Conservation (phyloP, 2,329 filamentous ascomycete species). For the Beauveria sp. region DNA sequence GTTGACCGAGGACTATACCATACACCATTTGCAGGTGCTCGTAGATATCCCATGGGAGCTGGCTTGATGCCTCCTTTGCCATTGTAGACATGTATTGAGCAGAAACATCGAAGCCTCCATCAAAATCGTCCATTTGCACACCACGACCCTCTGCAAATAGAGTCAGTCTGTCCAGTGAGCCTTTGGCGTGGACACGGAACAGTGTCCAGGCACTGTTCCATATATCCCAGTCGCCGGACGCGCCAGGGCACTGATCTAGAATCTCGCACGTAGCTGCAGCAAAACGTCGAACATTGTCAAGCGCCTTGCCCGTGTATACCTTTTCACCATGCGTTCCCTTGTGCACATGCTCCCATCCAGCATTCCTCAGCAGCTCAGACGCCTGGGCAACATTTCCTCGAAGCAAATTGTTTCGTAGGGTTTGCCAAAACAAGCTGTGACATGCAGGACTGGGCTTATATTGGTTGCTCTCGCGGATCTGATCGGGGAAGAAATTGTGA, state of each 20-base stretch:
- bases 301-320: slow-evolving; percentile 65
- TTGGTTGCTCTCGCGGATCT: slow-evolving; percentile 56
- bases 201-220: slow-evolving; percentile 74
- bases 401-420: slow-evolving; percentile 64
- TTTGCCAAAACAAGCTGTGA: slow-evolving; percentile 78
- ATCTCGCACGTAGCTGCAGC: slow-evolving; percentile 60
- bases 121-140: slow-evolving; percentile 27
- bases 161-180: slow-evolving; percentile 62
- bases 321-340: slow-evolving; percentile 56
- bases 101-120: slow-evolving; percentile 27
- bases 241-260: slow-evolving; percentile 65
- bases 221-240: slow-evolving; percentile 71
- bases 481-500: slow-evolving; percentile 64
- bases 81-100: slow-evolving; percentile 53
- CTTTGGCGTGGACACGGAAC: slow-evolving; percentile 68
- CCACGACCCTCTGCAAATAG: slow-evolving; percentile 72
- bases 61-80: slow-evolving; percentile 72
- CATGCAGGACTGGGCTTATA: slow-evolving; percentile 66
- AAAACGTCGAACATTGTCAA: slow-evolving; percentile 71
- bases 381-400: slow-evolving; percentile 66
- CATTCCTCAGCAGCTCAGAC: slow-evolving; percentile 60
- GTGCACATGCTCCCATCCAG: slow-evolving; percentile 70
- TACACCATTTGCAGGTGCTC: slow-evolving; percentile 77
- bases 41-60: slow-evolving; percentile 84
- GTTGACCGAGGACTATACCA: slow-evolving; percentile 68